Evolutionary conservation across 208 protist genomes (phyloP), one percentile per base, ranked within the genome.

Genomic region (Leishmania major): DNA sequence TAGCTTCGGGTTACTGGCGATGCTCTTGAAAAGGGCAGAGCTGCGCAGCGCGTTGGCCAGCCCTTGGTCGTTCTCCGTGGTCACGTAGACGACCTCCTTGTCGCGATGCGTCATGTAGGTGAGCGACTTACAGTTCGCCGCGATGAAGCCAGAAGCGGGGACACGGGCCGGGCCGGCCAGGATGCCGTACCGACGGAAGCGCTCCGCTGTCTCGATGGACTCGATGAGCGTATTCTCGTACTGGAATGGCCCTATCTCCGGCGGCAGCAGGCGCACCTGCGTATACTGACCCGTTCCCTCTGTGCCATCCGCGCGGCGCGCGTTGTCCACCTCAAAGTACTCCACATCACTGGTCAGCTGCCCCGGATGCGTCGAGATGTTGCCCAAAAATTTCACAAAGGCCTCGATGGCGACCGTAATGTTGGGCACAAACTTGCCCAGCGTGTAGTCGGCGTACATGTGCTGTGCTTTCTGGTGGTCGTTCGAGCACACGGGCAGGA

Each of bases 371-470:
- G 75, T 78, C 72, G 90, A 88, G 51, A 94, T 73, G 82, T 86
- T 87, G 43, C 84, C 80, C 17, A 97, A 82, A 79, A 97, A 97
- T 17, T 84, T 79, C 43, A 94, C 83, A 73, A 97, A 96, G 31
- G 88, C 89, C 77, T 96, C 91, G 45, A 96, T 89, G 31, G 93
- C 94, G 37, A 94, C 88, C 3, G 89, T 95, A 64, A 95, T 86
- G 83, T 96, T 96, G 13, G 94, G 94, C 72, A 97, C 93, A 82
- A 93, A 97, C 79, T 94, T 94, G 66, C 94, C 94, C 19, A 87
- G 84, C 78, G 78, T 88, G 86, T 97, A 97, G 59, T 93, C 90
- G 37, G 90, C 81, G 77, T 95, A 95, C 31, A 88, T 70, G 67
- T 91, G 79, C 55, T 85, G 71, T 35, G 91, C 91, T 66, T 89